Base-by-base conservation (phyloP, 306 rosid species). In the Abrus pulchellus region DNA sequence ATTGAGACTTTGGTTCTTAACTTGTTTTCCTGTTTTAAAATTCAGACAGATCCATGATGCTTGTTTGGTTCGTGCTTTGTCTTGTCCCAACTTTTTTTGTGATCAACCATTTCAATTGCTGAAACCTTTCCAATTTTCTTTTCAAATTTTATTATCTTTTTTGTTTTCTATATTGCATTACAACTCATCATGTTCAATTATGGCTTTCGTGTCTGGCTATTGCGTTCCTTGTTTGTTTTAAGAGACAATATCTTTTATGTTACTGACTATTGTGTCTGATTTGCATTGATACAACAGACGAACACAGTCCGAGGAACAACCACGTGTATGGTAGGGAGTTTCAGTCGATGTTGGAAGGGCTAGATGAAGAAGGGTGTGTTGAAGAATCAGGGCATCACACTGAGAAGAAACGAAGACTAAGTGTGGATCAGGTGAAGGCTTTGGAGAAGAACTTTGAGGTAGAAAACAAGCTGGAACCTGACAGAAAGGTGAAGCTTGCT, bases 381-480 rank as follows among this genome's bases (percentile, higher is more conserved):
- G 97, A 91, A 49, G 97, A 93, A 79, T 10, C 86, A 2, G 87
- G 85, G 1, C 97, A 90, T 56, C 88, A 85, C n/a, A 43, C 87
- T 0, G 99, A 93, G 89, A 95, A 95, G 88, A 95, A 95, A 82
- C 85, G 99, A 1, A 67, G 99, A 32, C 83, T 95, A 1, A 88
- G 94, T 78, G 84, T 90, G 9, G 97, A 91, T 45, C 99, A 95
- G 73, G 99, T 95, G 1, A 95, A 93, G 84, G 98, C 99, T 27
- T 80, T 95, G 52, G 99, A 95, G 93, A 95, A 95, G 85, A 93
- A 91, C 85, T 95, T 95, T 59, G 98, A 95, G 82, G 97, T 95
- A 0, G 99, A 95, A 63, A 95, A 95, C 83, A 95, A 95, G 90
- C 98, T 95, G 6, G 99, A 95, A 68, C 99, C 99, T 0, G 99